Conservation (phyloP, 1,284 basidiomycete genomes). For the Ceraceosorus guamensis region DNA sequence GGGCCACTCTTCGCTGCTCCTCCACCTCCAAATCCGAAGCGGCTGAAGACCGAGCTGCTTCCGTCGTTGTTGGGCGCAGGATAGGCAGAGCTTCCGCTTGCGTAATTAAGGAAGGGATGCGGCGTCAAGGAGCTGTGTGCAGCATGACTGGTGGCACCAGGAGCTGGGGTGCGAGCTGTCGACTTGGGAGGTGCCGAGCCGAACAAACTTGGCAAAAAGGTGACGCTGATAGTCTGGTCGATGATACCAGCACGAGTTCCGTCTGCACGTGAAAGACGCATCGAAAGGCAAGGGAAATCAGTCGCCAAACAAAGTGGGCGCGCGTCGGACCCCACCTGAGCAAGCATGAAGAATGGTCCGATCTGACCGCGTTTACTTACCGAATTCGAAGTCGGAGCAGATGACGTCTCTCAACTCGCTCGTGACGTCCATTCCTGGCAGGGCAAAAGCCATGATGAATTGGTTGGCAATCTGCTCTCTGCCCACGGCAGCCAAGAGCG, state of each 20-base stretch:
- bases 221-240: constrained; percentile 46
- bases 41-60: constrained; percentile 4
- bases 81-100: constrained; percentile 1
- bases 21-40: neutral
- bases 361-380: neutral
- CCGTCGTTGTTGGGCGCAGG: neutral
- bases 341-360: neutral
- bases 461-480: constrained; percentile 45
- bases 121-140: constrained; percentile 27
- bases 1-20: constrained; percentile 13
- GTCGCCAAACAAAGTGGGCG: too few species aligned
- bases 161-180: neutral
- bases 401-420: constrained; percentile 47
- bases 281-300: neutral
- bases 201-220: constrained; percentile 40
- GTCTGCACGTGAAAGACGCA: constrained; percentile 11
- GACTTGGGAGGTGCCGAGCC: constrained; percentile 9
- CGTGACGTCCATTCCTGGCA: constrained; percentile 43
- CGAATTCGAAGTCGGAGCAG: constrained; percentile 47
- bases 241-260: constrained; percentile 48
- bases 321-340: neutral
- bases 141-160: neutral
- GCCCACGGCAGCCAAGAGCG: constrained; percentile 40
- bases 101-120: constrained; percentile 42
- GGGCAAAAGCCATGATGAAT: constrained; percentile 45